Base-by-base conservation (phyloP, 2,329 filamentous ascomycete genomes). In the Colletotrichum camelliae region DNA sequence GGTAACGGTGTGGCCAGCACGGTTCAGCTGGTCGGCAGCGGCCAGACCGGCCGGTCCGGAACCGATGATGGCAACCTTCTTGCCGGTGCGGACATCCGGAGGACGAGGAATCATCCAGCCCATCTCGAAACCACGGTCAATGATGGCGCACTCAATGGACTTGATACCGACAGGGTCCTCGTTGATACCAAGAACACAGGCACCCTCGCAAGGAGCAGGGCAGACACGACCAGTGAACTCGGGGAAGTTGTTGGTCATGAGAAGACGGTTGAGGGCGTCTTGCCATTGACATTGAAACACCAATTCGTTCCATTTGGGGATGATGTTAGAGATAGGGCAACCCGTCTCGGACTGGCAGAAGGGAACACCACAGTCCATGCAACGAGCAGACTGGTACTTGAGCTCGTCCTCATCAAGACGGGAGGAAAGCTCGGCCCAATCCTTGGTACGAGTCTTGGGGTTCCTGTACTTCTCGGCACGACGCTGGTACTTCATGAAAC, bases 161-260 rank as follows among this genome's bases (percentile, higher is more conserved):
- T 98, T 98, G 90, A 98, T 98, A 79, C 96, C 96, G 52, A 98
- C 96, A 5, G 96, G 96, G 80, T 98, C 96, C 84, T 98, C 96
- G 82, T 97, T 98, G 87, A 98, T 98, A 64, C 96, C 96, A 61
- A 98, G 90, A 76, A 98, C 96, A 82, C 96, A 98, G 75, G 96
- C 96, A 85, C 96, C 96, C 86, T 98, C 96, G 81, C 96, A 98
- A 85, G 96, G 96, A 82, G 96, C 96, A 75, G 96, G 96, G 86
- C 96, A 98, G 75, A 98, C 96, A 88, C 96, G 96, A 72, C 96
- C 96, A 80, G 96, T 98, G 85, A 98, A 98, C 84, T 98, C 96
- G 5, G 96, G 96, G 90, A 98, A 98, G 87, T 98, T 98, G 89
- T 98, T 98, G 79, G 96, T 98, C 94, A 97, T 96, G 70, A 98